Evolutionary conservation across 345 rosid genomes (phyloP).

Genomic region (Sisymbrium altissimum): DNA sequence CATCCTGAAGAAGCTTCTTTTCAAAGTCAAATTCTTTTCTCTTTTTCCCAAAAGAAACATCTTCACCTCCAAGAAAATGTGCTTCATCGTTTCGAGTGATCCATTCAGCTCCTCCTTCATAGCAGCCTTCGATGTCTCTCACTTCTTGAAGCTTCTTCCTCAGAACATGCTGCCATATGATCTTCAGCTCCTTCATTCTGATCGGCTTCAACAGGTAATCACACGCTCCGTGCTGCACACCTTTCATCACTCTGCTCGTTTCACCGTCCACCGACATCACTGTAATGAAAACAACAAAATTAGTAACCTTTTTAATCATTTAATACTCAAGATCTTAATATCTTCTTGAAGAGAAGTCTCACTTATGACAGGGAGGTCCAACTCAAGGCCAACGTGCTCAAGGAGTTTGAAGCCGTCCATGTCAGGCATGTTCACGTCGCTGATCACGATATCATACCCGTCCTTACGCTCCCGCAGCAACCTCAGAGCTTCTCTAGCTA

Average conservation of each 20-base stretch:
- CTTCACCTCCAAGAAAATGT: slow-evolving; percentile 60
- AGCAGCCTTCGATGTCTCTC: slow-evolving; percentile 56
- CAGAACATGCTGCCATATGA: slow-evolving; percentile 96
- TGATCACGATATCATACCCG: slow-evolving; percentile 88
- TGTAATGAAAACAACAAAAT: slow-evolving; percentile 27
- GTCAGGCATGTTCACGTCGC: slow-evolving; percentile 99
- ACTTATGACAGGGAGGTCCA: slow-evolving; percentile 98
- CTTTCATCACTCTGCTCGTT: slow-evolving; percentile 90
- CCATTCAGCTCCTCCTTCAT: slow-evolving; percentile 54
- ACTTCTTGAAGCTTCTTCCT: slow-evolving; percentile 81
- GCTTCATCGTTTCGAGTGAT: slow-evolving; percentile 51
- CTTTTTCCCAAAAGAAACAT: slow-evolving; percentile 45
- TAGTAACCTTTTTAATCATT: background rate
- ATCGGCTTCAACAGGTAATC: slow-evolving; percentile 97
- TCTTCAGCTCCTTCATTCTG: slow-evolving; percentile 92
- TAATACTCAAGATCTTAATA: background rate
- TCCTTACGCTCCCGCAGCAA: slow-evolving; percentile 84
- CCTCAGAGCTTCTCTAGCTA: slow-evolving; percentile 84
- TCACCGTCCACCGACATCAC: slow-evolving; percentile 99
- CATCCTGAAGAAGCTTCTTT: slow-evolving; percentile 56
- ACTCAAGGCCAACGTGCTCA: slow-evolving; percentile 90
- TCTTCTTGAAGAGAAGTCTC: slow-evolving; percentile 24
- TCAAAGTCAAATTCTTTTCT: slow-evolving; percentile 71
- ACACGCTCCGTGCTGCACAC: slow-evolving; percentile 93
- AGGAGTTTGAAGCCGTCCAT: slow-evolving; percentile 98